Evolutionary conservation across 2,329 filamentous ascomycete genomes (phyloP).

Genomic region (Fusarium torreyae): DNA sequence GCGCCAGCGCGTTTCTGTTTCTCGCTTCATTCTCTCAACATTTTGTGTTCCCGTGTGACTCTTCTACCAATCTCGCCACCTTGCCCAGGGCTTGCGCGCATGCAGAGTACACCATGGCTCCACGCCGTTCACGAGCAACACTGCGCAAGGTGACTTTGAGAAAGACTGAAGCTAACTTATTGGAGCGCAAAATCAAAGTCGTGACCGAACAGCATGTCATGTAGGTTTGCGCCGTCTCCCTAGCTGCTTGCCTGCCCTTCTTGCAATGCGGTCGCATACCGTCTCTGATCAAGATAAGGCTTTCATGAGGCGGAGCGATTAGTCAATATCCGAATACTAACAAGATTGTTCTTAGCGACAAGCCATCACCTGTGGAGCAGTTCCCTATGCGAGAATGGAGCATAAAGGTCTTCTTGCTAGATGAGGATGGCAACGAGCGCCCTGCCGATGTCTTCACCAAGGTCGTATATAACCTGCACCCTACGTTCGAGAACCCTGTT

Average conservation of each 20-base stretch:
- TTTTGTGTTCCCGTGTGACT: slow-evolving; percentile 24
- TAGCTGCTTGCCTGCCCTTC: slow-evolving; percentile 3
- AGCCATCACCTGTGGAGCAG: slow-evolving; percentile 85
- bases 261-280: neutral
- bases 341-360: slow-evolving; percentile 63
- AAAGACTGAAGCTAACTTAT: slow-evolving; percentile 47
- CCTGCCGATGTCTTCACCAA: slow-evolving; percentile 91
- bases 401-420: slow-evolving; percentile 86
- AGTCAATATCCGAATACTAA: slow-evolving; percentile 16
- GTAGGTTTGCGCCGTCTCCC: slow-evolving; percentile 67
- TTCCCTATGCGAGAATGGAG: slow-evolving; percentile 96
- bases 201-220: slow-evolving; percentile 92
- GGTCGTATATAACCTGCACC: slow-evolving; percentile 92
- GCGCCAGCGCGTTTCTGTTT: slow-evolving; percentile 23
- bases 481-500: slow-evolving; percentile 88
- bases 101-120: slow-evolving; percentile 35
- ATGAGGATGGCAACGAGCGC: slow-evolving; percentile 88
- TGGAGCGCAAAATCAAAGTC: slow-evolving; percentile 91
- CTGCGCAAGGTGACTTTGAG: slow-evolving; percentile 30
- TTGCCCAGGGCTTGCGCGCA: slow-evolving; percentile 3
- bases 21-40: slow-evolving; percentile 1
- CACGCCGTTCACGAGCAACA: slow-evolving; percentile 30
- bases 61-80: slow-evolving; percentile 15
- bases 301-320: neutral
- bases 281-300: neutral